Evolutionary conservation across 2,329 filamentous ascomycete genomes (phyloP), one percentile per base, ranked within the genome.

Genomic region (Trichoderma polysporum): DNA sequence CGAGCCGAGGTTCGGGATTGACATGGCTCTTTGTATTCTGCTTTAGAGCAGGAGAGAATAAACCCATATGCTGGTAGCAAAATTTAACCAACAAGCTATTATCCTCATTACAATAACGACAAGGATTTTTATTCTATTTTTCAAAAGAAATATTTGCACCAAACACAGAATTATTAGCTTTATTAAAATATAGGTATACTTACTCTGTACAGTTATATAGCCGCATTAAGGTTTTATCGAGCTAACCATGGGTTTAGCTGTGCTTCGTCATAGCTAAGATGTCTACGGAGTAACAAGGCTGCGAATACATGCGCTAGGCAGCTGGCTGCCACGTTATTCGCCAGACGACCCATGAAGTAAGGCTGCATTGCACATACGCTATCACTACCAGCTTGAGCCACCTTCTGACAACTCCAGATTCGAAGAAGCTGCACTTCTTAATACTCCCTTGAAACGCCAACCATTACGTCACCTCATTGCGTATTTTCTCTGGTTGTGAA

Each of bases 321-420:
- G 50, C 60, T 47, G 45, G 50, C 60, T 56, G 60, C 60, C 60
- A 64, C 60, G 60, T 64, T 64, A 64, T 64, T 64, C 35, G 60
- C 60, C 27, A 54, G 33, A 27, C 25, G 49, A n/a, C 35, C 59
- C 50, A 64, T 47, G 50, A 22, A 47, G 60, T 47, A 64, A 64
- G 60, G 50, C 60, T 64, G 50, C 60, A 31, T 54, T 47, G 47
- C 60, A 45, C 33, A 50, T 47, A 27, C 49, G 33, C 22, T 22
- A 53, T 33, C 37, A 33, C 50, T 33, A 64, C 37, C 60, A 56
- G 29, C 47, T 45, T 56, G 27, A 64, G n/a, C 33, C 60, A 56
- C 29, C 50, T 25, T 39, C 35, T 50, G 17, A 45, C 49, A 25
- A 25, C 37, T 47, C 15, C 19, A 56, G 12, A 56, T 25, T 17